Conservation (phyloP, 2,329 filamentous ascomycete species). For the Zymoseptoria tritici region DNA sequence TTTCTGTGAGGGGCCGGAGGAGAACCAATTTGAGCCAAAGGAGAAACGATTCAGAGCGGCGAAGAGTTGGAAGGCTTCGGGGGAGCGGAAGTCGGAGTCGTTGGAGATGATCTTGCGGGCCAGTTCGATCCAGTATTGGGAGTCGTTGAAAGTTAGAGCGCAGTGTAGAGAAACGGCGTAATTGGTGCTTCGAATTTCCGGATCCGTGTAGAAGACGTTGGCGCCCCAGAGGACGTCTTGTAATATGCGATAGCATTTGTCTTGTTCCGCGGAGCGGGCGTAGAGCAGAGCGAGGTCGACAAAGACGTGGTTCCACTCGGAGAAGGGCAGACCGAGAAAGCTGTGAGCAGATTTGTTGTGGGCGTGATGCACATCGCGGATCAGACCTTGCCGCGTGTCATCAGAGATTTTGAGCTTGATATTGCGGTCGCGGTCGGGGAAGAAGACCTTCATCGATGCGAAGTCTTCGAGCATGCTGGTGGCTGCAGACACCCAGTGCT, state of each 20-base stretch:
- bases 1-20: constrained; percentile 76
- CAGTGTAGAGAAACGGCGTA: constrained; percentile 47
- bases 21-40: constrained; percentile 68
- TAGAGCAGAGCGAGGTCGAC: constrained; percentile 76
- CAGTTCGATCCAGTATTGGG: constrained; percentile 64
- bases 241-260: constrained; percentile 72
- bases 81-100: constrained; percentile 58
- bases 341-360: constrained; percentile 40
- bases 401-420: constrained; percentile 39
- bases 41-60: constrained; percentile 68
- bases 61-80: constrained; percentile 78
- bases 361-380: constrained; percentile 24
- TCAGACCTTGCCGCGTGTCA: constrained; percentile 6
- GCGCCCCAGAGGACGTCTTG: constrained; percentile 67
- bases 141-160: constrained; percentile 71
- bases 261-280: constrained; percentile 57
- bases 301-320: constrained; percentile 83
- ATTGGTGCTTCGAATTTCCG: constrained; percentile 20
- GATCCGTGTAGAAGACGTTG: constrained; percentile 66
- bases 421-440: constrained; percentile 44
- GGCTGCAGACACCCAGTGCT: constrained; percentile 54
- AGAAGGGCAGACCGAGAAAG: constrained; percentile 73
- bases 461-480: constrained; percentile 54
- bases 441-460: constrained; percentile 52
- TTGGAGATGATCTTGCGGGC: constrained; percentile 80